A percentile compares a stretch with the other conserved stretches of the same genome.
Conservation (phyloP, 2,329 filamentous ascomycete genomes). For the Botryotinia calthae region DNA sequence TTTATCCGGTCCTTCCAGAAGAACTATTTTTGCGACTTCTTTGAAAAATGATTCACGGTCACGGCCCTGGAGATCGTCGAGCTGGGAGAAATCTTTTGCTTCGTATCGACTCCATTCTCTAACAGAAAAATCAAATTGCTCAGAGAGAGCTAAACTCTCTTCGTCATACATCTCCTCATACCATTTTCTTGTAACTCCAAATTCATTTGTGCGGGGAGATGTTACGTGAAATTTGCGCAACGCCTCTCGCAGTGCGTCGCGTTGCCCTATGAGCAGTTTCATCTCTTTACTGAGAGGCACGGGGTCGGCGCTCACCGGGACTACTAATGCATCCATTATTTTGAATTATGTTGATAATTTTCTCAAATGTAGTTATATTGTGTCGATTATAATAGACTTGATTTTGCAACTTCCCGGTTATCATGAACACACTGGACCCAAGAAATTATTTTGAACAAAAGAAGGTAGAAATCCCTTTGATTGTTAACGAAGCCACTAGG, state of each 20-base stretch:
- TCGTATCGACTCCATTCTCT: neutral
- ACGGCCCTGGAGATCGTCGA: neutral
- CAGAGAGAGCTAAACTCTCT: neutral
- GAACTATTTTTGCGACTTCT: neutral
- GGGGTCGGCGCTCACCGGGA: too few species aligned
- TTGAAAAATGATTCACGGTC: neutral
- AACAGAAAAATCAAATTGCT: too few species aligned
- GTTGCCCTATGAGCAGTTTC: neutral
- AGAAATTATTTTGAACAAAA: neutral
- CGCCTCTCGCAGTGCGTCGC: neutral
- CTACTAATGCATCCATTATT: neutral
- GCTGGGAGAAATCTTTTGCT: neutral
- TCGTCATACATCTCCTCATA: too few species aligned
- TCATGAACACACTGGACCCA: neutral
- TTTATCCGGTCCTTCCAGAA: neutral
- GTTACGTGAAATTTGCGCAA: neutral
- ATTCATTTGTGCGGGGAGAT: too few species aligned
- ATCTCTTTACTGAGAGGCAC: too few species aligned
- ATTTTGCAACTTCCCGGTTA: rapidly evolving
- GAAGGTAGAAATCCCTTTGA: neutral
- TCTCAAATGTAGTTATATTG: neutral
- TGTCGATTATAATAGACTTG: neutral
- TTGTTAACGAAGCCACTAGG: neutral
- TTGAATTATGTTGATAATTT: neutral
- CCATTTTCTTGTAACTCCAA: too few species aligned